Evolutionary conservation across 192 early-diverging fungal genomes (phyloP).

Genomic region (Linnemannia hyalina): DNA sequence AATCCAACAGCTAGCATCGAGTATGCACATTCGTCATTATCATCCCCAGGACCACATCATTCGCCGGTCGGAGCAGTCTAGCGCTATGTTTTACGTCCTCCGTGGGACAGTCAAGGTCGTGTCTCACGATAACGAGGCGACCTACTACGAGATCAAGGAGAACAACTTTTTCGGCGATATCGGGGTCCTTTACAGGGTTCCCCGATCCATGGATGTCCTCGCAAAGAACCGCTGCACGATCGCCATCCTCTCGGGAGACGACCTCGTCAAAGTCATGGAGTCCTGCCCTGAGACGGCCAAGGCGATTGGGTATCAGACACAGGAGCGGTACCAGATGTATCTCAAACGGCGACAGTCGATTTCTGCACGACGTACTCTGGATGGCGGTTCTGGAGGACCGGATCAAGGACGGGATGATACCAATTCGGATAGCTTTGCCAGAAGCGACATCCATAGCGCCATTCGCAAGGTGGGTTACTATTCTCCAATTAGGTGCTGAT

Average conservation of each 20-base stretch:
- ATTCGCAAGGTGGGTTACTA: slow-evolving; percentile 42
- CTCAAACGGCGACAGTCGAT: slow-evolving; percentile 56
- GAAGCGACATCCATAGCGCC: slow-evolving; percentile 41
- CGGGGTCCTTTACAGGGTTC: slow-evolving; percentile 78
- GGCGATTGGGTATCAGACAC: slow-evolving; percentile 69
- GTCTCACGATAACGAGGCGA: slow-evolving; percentile 63
- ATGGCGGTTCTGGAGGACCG: slow-evolving; percentile 28
- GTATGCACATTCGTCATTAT: slow-evolving; percentile 56
- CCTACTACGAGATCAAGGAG: slow-evolving; percentile 69
- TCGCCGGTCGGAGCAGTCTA: slow-evolving; percentile 58
- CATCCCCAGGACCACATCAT: slow-evolving; percentile 55
- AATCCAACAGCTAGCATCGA: slow-evolving; percentile 43
- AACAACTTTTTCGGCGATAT: slow-evolving; percentile 87
- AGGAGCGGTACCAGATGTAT: slow-evolving; percentile 69
- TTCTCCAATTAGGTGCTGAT: not conserved
- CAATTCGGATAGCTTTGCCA: slow-evolving; percentile 45
- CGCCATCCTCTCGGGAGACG: slow-evolving; percentile 73
- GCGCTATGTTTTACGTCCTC: slow-evolving; percentile 69
- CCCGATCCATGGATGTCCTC: slow-evolving; percentile 78
- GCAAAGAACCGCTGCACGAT: slow-evolving; percentile 75
- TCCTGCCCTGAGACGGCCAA: slow-evolving; percentile 75
- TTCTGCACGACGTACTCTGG: slow-evolving; percentile 31
- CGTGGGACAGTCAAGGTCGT: slow-evolving; percentile 64
- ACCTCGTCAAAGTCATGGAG: slow-evolving; percentile 64
- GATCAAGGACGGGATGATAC: slow-evolving; percentile 41